These are phyloP conservation scores for Syzygium jambos DNA, from an alignment of 345 rosid genomes.

Conservation along the genomic window DNA sequence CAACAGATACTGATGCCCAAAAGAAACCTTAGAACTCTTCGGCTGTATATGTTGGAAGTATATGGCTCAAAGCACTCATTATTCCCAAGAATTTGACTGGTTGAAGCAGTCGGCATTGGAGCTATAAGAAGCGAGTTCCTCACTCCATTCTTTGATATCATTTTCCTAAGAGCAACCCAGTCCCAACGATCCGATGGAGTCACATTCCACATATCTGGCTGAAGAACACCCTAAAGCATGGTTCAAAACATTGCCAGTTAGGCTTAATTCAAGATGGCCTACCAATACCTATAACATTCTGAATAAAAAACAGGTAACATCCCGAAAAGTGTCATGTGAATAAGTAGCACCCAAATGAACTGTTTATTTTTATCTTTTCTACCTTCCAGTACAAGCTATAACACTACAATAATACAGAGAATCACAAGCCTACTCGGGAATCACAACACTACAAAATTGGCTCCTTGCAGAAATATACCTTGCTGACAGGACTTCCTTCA, in stretches of 20 bases:
- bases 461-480: conserved; percentile 35
- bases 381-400: not conserved
- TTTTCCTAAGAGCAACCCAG: conserved; percentile 59
- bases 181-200: conserved; percentile 66
- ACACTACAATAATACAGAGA: not conserved
- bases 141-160: conserved; percentile 64
- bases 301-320: not conserved
- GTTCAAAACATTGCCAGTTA: not conserved
- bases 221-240: conserved; percentile 64
- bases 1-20: not conserved
- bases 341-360: not conserved
- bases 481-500: conserved; percentile 83
- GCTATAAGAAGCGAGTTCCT: conserved; percentile 88
- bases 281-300: not conserved
- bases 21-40: conserved; percentile 77
- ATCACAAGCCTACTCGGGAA: not conserved
- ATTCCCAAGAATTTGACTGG: conserved; percentile 95
- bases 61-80: conserved; percentile 96
- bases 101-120: conserved; percentile 97
- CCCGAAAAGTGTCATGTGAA: not conserved
- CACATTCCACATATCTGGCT: conserved; percentile 95
- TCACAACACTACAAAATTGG: not conserved
- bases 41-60: conserved; percentile 84
- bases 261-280: not conserved
- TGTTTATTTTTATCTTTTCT: not conserved